Evolutionary conservation across 768 basidiomycete species (phyloP).

Genomic region (Boletus bicolor): DNA sequence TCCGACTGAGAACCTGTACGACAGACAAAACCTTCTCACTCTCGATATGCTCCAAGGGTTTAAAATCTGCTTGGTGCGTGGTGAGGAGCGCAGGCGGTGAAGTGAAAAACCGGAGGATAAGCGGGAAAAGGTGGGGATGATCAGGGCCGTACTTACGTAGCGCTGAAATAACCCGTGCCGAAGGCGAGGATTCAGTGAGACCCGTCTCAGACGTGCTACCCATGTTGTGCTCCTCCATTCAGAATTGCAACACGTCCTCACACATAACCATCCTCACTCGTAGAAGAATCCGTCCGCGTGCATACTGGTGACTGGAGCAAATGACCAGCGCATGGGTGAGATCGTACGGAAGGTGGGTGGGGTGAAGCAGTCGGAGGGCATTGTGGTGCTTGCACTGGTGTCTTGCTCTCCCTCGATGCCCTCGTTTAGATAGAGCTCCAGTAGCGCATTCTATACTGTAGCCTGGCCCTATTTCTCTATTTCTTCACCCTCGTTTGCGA

Average conservation of each 20-base stretch:
- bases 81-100: conserved; percentile 70
- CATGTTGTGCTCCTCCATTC: conserved; percentile 67
- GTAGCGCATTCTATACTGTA: conserved; percentile 91
- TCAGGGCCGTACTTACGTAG: conserved; percentile 71
- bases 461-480: conserved; percentile 65
- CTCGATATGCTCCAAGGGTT: conserved; percentile 70
- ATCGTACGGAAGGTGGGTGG: conserved; percentile 70
- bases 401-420: conserved; percentile 23
- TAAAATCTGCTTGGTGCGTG: conserved; percentile 69
- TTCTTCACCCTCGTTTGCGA: conserved; percentile 39
- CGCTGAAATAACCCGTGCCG: conserved; percentile 59
- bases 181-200: conserved; percentile 34
- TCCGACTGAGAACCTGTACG: no score
- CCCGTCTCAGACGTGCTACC: not conserved
- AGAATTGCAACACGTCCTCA: conserved; percentile 90
- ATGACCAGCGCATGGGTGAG: conserved; percentile 91
- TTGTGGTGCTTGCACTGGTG: conserved; percentile 40
- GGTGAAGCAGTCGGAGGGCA: conserved; percentile 68
- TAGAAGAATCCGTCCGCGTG: conserved; percentile 78
- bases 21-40: conserved; percentile 42
- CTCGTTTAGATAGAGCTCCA: conserved; percentile 84
- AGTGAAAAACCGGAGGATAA: conserved; percentile 88
- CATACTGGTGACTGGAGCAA: conserved; percentile 82
- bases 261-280: conserved; percentile 97
- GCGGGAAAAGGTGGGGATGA: conserved; percentile 76